Evolutionary conservation across 345 rosid species (phyloP), one percentile per base, ranked within the genome.

Genomic region (Arabis alpina): DNA sequence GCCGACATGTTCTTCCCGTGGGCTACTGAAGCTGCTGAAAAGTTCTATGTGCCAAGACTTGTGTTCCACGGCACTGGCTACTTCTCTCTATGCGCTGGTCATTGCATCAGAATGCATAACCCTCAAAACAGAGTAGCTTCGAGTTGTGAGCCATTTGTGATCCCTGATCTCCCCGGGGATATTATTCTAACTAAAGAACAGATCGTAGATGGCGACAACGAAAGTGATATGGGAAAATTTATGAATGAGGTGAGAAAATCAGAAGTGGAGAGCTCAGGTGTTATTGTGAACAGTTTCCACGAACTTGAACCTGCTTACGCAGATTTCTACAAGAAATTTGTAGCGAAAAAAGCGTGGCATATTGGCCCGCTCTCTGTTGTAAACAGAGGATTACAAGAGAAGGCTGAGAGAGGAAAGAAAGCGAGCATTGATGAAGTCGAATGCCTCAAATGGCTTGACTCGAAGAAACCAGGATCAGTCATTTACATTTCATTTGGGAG

Each of bases 251-350:
- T 45, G 0, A 72, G 8, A 47, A 85, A 80, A 50, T 68, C 92
- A 0, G 90, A 87, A 15, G 0, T 32, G 3, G 76, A 50, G 58
- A 80, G 93, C 81, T 85, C 54, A 14, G 96, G 96, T 9, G 84
- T 86, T 12, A 24, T 89, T 42, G 64, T 87, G 55, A 91, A 89
- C 75, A 89, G 90, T 59, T 86, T 89, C 81, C 83, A 85, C 3
- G 91, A 91, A 80, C 88, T 91, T 0, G 93, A 91, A 59, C 79
- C 82, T 0, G 80, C 12, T 42, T 86, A 87, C 25, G 82, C 79
- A 0, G 88, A 87, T 42, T 63, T 73, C 37, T 89, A 81, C 74
- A 70, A 51, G 66, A 41, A 43, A 3, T n/a, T 16, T 40, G 67
- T 70, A 1, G 36, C 36, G 6, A 70, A 70, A 24, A 71, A 40